A percentile compares a stretch with the other conserved stretches of the same genome.
Conservation (phyloP, 805 yeast genomes). For the Ogataea trehaloabstinens region DNA sequence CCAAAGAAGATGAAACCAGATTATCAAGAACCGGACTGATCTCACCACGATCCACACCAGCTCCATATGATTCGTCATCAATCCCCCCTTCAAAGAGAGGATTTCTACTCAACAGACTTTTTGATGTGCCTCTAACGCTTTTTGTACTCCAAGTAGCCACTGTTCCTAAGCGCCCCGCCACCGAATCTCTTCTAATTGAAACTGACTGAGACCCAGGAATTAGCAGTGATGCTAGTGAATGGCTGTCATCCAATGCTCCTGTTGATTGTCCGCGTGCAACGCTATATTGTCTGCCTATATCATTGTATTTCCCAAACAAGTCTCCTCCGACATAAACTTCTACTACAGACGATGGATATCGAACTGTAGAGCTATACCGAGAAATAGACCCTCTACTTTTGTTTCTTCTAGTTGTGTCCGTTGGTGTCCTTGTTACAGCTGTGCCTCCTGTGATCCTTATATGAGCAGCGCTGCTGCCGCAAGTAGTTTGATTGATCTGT, state of each 20-base stretch:
- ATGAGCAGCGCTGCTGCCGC: constrained; percentile 2
- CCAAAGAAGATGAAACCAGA: constrained; percentile 1
- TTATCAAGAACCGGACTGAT: too few species aligned
- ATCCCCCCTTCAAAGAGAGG: background rate
- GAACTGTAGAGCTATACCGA: constrained; percentile 15
- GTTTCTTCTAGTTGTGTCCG: constrained; percentile 1
- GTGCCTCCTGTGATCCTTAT: background rate
- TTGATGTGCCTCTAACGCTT: constrained; percentile 1
- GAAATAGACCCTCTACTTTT: constrained; percentile 8
- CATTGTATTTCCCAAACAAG: constrained; percentile 12
- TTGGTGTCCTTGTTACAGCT: background rate
- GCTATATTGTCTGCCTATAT: constrained; percentile 15
- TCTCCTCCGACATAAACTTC: constrained; percentile 23
- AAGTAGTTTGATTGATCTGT: constrained; percentile 1
- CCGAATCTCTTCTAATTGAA: constrained; percentile 26
- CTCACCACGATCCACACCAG: background rate
- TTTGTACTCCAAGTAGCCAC: constrained; percentile 4
- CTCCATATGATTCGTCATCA: background rate
- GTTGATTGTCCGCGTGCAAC: constrained; percentile 20
- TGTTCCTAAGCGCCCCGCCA: constrained; percentile 1
- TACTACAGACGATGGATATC: constrained; percentile 21
- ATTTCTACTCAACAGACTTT: constrained; percentile 5
- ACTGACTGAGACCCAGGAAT: constrained; percentile 19
- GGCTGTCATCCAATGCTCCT: constrained; percentile 15
- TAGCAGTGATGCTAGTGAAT: constrained; percentile 22